Evolutionary conservation across 2,329 filamentous ascomycete species (phyloP), one percentile per base, ranked within the genome.

Genomic region (Stachybotrys chartarum): DNA sequence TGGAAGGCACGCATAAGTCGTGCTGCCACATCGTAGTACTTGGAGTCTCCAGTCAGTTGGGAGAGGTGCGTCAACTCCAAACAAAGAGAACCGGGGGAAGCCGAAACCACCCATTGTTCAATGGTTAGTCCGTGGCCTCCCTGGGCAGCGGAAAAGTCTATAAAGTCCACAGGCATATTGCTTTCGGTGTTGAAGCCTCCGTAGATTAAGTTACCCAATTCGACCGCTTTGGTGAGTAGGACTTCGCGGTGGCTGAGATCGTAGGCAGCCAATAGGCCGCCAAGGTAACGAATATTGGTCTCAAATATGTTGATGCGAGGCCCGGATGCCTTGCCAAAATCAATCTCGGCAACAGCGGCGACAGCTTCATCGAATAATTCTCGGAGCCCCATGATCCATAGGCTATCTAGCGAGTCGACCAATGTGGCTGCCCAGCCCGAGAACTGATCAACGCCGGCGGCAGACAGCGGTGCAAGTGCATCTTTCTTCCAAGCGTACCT

Each of bases 1-100:
- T 87, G 79, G 58, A 92, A 80, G 17, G 84, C 76, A 55, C 88
- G 78, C 60, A 86, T 90, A 54, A 92, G 81, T 6, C 81, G 78
- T 32, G 84, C 80, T 57, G 88, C 78, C 6, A 86, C 87, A 66
- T 89, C 86, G 66, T 87, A 90, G 71, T 90, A 92, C 63, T 87
- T 90, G 17, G 80, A 71, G 57, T 91, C 79, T 32, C 83, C 84
- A 0, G 88, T 91, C 57, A 92, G 71, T 66, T 91, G 88, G 3
- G 86, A 86, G 51, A 92, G 72, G 16, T 86, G 78, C 14, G 86
- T 88, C 67, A 91, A 85, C 63, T 92, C 89, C 56, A 92, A 70
- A 1, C 83, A 86, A 52, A 91, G 73, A 6, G 86, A 88, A 6
- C 87, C 88, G 1, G 76, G 72, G 6, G 74, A 73, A 7, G 77